These are phyloP conservation scores for Blastosporella zonata DNA, from an alignment of 1,284 basidiomycete species.

Conservation along the genomic window DNA sequence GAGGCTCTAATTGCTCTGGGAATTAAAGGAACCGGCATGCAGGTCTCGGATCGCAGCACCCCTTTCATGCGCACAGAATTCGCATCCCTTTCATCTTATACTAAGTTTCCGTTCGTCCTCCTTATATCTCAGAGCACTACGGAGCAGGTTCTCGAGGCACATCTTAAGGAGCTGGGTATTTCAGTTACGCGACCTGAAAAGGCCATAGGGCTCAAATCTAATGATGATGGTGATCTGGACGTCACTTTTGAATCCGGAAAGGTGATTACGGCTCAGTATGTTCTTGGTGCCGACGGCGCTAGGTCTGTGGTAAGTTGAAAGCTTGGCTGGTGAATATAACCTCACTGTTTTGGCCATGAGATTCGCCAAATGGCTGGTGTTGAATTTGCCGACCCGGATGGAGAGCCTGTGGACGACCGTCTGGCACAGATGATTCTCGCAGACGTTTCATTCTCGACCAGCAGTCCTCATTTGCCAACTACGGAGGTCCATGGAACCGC, in stretches of 20 bases:
- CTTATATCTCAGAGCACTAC: constrained; percentile 46
- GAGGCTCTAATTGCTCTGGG: constrained; percentile 39
- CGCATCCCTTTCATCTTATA: constrained; percentile 32
- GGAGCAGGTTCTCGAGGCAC: constrained; percentile 39
- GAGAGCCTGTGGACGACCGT: constrained; percentile 23
- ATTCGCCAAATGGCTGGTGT: constrained; percentile 32
- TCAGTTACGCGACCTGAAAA: constrained; percentile 35
- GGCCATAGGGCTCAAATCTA: constrained; percentile 31
- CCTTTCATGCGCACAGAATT: constrained; percentile 34
- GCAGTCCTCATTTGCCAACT: constrained; percentile 14
- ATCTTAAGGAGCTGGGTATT: constrained; percentile 33
- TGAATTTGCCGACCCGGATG: constrained; percentile 34
- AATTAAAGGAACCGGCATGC: constrained; percentile 26
- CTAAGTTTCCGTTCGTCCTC: constrained; percentile 43
- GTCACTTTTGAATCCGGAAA: constrained; percentile 51
- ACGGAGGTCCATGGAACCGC: constrained; percentile 17
- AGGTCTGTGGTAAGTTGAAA: constrained; percentile 43
- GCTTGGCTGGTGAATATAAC: neutral
- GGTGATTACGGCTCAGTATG: constrained; percentile 42
- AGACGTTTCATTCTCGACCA: constrained; percentile 31
- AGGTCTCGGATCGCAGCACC: constrained; percentile 31
- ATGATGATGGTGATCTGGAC: constrained; percentile 28
- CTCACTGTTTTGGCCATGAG: constrained; percentile 19
- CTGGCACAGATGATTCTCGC: constrained; percentile 33
- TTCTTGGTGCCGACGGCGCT: constrained; percentile 58